Percentiles rank a stretch among this genome's conserved stretches.
These are phyloP conservation scores for Excoecaria agallocha DNA, from an alignment of 345 rosid genomes.

Conservation along the genomic window DNA sequence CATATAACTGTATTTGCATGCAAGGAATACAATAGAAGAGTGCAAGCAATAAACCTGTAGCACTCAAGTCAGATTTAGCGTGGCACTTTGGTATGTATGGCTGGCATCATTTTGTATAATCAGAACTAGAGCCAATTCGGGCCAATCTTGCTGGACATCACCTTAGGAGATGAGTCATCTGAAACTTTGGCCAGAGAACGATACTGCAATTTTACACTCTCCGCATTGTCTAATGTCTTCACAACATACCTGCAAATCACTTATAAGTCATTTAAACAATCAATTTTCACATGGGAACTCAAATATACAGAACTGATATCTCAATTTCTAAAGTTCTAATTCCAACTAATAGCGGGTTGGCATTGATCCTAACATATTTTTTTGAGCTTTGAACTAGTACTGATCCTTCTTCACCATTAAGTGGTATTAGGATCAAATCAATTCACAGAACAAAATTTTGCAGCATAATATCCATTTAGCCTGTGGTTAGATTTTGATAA, in stretches of 20 bases:
- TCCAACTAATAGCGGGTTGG: background rate
- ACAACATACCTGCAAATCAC: slow-evolving; percentile 69
- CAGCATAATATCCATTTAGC: background rate
- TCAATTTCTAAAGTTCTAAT: background rate
- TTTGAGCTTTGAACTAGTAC: background rate
- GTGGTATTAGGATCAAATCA: background rate
- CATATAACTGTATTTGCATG: slow-evolving; percentile 12
- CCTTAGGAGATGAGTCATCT: slow-evolving; percentile 39
- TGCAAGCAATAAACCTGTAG: slow-evolving; percentile 1
- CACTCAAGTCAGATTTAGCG: slow-evolving; percentile 18
- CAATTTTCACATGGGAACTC: background rate
- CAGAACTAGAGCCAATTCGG: slow-evolving; percentile 54
- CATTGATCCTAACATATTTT: background rate
- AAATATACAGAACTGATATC: background rate
- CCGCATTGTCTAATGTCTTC: slow-evolving; percentile 87
- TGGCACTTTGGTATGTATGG: background rate
- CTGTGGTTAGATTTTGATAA: background rate
- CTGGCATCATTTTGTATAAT: background rate
- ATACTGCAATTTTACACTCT: slow-evolving; percentile 86
- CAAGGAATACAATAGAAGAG: slow-evolving; percentile 10
- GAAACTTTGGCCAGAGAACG: slow-evolving; percentile 77
- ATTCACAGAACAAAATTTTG: background rate
- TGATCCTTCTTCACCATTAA: background rate
- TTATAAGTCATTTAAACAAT: background rate
- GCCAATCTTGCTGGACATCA: slow-evolving; percentile 48